Conservation (phyloP, 1,284 basidiomycete genomes). For the Puccinia sorghi region DNA sequence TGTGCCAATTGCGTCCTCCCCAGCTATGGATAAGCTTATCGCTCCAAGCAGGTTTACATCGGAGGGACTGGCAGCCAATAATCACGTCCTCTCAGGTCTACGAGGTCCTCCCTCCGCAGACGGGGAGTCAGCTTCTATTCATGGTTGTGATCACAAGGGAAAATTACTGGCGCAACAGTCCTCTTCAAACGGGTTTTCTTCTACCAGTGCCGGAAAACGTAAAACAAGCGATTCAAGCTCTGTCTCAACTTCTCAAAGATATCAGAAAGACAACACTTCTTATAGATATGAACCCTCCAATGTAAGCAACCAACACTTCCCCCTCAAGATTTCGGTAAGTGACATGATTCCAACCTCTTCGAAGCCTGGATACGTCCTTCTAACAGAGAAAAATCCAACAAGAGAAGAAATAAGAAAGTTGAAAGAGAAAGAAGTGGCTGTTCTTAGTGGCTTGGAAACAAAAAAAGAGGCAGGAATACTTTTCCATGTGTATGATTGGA, state of each 20-base stretch:
- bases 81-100: not conserved
- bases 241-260: not conserved
- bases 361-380: not conserved
- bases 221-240: not conserved
- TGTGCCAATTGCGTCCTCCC: not conserved
- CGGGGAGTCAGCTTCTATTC: not conserved
- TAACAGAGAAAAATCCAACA: not conserved
- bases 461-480: not conserved
- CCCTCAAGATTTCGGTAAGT: not conserved
- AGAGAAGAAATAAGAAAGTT: not conserved
- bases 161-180: not conserved
- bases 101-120: not conserved
- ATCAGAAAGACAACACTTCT: too few relatives aligned
- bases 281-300: too few relatives aligned
- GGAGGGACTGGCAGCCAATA: not conserved
- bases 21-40: not conserved
- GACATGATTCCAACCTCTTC: not conserved
- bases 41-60: not conserved
- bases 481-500: not conserved
- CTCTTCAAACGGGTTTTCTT: not conserved
- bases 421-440: not conserved
- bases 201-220: not conserved
- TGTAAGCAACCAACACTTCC: not conserved
- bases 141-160: not conserved
- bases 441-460: not conserved